Evolutionary conservation across 148 eudicot genomes (phyloP), one percentile per base, ranked within the genome.

Genomic region (Agrostemma githago): DNA sequence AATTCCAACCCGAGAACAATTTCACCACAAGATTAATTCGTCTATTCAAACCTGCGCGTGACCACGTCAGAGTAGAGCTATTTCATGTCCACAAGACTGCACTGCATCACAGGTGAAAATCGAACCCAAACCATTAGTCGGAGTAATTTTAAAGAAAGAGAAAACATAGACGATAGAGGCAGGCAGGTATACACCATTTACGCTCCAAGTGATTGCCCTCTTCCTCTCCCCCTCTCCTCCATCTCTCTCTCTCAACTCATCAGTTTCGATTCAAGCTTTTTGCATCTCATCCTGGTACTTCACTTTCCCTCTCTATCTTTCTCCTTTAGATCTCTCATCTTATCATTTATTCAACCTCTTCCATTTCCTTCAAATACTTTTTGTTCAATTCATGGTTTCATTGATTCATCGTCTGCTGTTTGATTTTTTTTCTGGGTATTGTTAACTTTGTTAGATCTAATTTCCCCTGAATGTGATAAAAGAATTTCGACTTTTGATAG

Each of bases 371-470:
- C 34, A 26, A 0, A 26, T 26, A 26, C 34, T 26, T 26, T 26
- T 26, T 26, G 34, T 26, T 26, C 34, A 16, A 34, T 58, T 58
- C 15, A 20, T 40, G 6, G 16, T 16, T 15, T 14, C 5, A 16
- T 6, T 40, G 40, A 34, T 62, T 6, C 15, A 48, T 19, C 20
- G 14, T 14, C 39, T 26, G 10, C 17, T 62, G 11, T 48, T 37
- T 15, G 11, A 39, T 62, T 54, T n/a, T 3, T 26, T 48, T 34
- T 42, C 3, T 62, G 62, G 63, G 74, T 70, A 3, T 5, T 62
- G 15, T 62, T 46, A 12, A 3, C 3, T 71, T 19, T 34, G 12
- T 7, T 39, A 66, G 79, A 77, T 77, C 75, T 77, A 53, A 62
- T 77, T 71, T 61, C 2, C 21, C 12, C 17, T 44, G 21, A 10